phyloP scores from a whole-genome alignment of 2,329 filamentous ascomycete genomes.

The Claviceps citrina region DNA sequence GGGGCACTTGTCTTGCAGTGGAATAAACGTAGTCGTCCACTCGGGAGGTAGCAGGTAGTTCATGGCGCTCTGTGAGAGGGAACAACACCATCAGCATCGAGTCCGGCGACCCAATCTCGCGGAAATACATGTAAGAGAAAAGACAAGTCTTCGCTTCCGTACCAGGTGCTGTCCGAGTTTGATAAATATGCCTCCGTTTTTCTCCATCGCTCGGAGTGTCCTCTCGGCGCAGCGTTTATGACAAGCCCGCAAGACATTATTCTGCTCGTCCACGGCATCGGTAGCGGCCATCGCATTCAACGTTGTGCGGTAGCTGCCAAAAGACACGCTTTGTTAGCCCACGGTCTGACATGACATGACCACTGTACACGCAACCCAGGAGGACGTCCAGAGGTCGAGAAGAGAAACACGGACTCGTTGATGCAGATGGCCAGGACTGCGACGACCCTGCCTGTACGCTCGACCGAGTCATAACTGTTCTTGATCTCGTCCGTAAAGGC shows the following conservation, averaged over 20 bases:
- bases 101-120: background rate
- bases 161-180: conserved; percentile 90
- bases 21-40: conserved; percentile 93
- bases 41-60: conserved; percentile 82
- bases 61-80: conserved; percentile 56
- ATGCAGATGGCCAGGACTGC: conserved; percentile 65
- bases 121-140: background rate
- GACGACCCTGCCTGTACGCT: conserved; percentile 66
- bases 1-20: conserved; percentile 88
- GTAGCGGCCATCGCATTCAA: conserved; percentile 53
- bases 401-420: conserved; percentile 52
- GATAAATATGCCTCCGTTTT: conserved; percentile 96
- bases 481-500: conserved; percentile 56
- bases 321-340: background rate
- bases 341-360: background rate
- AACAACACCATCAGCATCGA: background rate
- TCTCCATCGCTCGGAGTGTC: conserved; percentile 75
- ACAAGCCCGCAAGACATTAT: conserved; percentile 60
- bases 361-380: background rate
- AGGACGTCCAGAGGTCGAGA: too few relatives aligned
- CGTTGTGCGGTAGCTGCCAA: conserved; percentile 65
- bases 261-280: conserved; percentile 47
- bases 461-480: conserved; percentile 57
- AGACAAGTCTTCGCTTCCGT: conserved; percentile 10
- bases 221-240: conserved; percentile 86